Conservation (phyloP, 495 filamentous ascomycete genomes). For the Neurospora hispaniola region DNA sequence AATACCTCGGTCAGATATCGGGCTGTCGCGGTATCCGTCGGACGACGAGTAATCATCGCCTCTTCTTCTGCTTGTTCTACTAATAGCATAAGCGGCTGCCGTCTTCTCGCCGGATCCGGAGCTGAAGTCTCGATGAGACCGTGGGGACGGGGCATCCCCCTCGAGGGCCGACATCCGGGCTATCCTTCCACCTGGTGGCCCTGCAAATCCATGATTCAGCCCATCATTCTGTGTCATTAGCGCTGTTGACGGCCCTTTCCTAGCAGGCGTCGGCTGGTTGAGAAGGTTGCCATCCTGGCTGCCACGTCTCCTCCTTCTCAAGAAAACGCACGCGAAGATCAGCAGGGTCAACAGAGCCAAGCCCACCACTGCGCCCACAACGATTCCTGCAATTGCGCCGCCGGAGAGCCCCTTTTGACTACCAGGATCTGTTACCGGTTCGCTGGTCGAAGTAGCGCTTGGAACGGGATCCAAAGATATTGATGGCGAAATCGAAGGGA, state of each 20-base stretch:
- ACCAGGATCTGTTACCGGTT: constrained; percentile 28
- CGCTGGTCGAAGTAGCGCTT: constrained; percentile 33
- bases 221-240: constrained; percentile 25
- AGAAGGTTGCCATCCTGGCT: constrained; percentile 56
- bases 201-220: constrained; percentile 50
- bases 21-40: constrained; percentile 70
- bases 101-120: constrained; percentile 22
- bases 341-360: constrained; percentile 56
- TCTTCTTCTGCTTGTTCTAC: constrained; percentile 35
- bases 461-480: constrained; percentile 49
- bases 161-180: constrained; percentile 94
- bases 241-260: constrained; percentile 37
- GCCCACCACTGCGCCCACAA: constrained; percentile 68
- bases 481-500: constrained; percentile 64
- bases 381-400: constrained; percentile 83
- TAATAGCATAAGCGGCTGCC: constrained; percentile 25
- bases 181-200: constrained; percentile 79
- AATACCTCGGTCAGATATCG: constrained; percentile 53
- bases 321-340: constrained; percentile 46
- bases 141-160: constrained; percentile 47
- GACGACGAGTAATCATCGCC: constrained; percentile 70
- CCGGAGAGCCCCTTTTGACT: constrained; percentile 51
- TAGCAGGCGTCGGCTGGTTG: constrained; percentile 77
- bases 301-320: constrained; percentile 47
- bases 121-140: constrained; percentile 24